phyloP scores from a whole-genome alignment of 768 basidiomycete species.

The Pisolithus marmoratus region DNA sequence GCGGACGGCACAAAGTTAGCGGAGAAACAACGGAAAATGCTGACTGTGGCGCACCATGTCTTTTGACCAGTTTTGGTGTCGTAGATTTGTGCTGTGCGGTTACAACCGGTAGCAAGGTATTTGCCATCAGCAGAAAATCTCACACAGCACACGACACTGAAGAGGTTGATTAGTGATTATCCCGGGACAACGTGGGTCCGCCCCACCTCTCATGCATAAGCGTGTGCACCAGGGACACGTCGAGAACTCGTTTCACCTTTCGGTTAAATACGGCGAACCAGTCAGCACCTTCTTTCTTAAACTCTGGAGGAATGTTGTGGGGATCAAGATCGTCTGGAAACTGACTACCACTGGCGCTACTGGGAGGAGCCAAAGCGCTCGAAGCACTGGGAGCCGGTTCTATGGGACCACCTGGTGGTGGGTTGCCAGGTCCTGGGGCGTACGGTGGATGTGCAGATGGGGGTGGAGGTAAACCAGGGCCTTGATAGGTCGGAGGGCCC shows the following conservation, averaged over 20 bases:
- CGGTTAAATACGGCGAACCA: slow-evolving; percentile 91
- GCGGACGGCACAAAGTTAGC: slow-evolving; percentile 8
- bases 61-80: slow-evolving; percentile 83
- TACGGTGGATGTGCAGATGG: slow-evolving; percentile 28
- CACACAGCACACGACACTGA: slow-evolving; percentile 82
- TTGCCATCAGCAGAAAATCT: slow-evolving; percentile 93
- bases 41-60: slow-evolving; percentile 58
- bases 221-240: slow-evolving; percentile 78
- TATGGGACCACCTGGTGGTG: slow-evolving; percentile 23
- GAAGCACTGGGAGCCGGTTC: slow-evolving; percentile 19
- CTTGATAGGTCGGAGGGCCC: slow-evolving; percentile 28
- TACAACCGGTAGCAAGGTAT: slow-evolving; percentile 92
- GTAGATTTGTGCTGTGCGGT: slow-evolving; percentile 92
- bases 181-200: background rate
- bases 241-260: slow-evolving; percentile 69
- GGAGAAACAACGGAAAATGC: background rate
- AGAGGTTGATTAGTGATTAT: slow-evolving; percentile 6
- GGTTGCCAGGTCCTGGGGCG: slow-evolving; percentile 28
- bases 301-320: slow-evolving; percentile 27
- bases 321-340: slow-evolving; percentile 31
- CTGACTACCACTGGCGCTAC: slow-evolving; percentile 24
- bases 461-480: slow-evolving; percentile 32
- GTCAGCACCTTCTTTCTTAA: slow-evolving; percentile 65
- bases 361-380: slow-evolving; percentile 20
- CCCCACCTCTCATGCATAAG: slow-evolving; percentile 85